Percentiles rank a stretch among this genome's conserved stretches.
phyloP scores from a whole-genome alignment of 371 early-diverging fungal genomes.

The Mucor irregularis region DNA sequence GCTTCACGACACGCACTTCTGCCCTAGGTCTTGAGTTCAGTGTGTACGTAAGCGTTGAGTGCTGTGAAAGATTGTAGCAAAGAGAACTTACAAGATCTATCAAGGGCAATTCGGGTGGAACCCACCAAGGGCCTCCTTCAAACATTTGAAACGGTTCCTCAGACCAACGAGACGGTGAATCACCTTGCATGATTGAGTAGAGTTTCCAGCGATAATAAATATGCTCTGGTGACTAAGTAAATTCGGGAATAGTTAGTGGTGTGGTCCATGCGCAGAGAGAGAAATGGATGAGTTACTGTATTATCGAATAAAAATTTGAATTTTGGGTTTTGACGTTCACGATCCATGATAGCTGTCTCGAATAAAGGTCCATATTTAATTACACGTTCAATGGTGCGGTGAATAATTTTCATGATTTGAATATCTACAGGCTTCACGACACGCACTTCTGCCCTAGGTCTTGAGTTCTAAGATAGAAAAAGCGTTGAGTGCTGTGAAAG shows the following conservation, averaged over 20 bases:
- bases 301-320: constrained; percentile 76
- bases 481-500: background rate
- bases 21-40: constrained; percentile 44
- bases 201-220: constrained; percentile 92
- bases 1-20: constrained; percentile 68
- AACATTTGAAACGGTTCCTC: constrained; percentile 88
- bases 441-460: constrained; percentile 60
- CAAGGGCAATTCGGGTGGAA: constrained; percentile 81
- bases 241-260: background rate
- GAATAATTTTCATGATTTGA: constrained; percentile 67
- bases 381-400: constrained; percentile 85
- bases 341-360: constrained; percentile 72
- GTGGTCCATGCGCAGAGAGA: no score
- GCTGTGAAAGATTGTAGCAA: no score
- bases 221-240: constrained; percentile 70
- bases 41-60: no score
- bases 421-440: constrained; percentile 69
- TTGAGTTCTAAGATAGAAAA: constrained; percentile 13
- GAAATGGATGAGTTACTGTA: constrained; percentile 51
- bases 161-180: constrained; percentile 72
- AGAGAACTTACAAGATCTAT: constrained; percentile 63
- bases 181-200: constrained; percentile 89
- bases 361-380: constrained; percentile 74
- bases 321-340: constrained; percentile 62
- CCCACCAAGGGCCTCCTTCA: constrained; percentile 82